phyloP scores from a whole-genome alignment of 2,329 filamentous ascomycete species.

The Microcyclospora tardicrescens region DNA sequence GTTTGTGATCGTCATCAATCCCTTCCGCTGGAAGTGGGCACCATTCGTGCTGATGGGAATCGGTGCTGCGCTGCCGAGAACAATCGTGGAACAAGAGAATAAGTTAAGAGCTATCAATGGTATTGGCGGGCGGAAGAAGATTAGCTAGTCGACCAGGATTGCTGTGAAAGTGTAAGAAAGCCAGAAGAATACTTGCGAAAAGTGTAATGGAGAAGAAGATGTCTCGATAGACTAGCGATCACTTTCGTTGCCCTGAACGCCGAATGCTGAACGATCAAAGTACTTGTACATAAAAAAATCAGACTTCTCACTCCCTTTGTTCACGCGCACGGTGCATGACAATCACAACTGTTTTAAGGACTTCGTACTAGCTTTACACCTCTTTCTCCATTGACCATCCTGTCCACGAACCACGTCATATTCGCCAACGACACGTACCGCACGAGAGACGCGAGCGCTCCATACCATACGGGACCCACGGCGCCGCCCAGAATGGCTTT shows the following conservation, averaged over 20 bases:
- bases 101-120: slow-evolving; percentile 38
- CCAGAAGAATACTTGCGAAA: too few species aligned
- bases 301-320: too few species aligned
- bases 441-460: neutral
- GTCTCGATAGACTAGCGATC: too few species aligned
- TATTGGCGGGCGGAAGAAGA: slow-evolving; percentile 21
- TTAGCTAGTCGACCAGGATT: too few species aligned
- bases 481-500: neutral
- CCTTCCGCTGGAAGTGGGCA: slow-evolving; percentile 85
- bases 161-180: too few species aligned
- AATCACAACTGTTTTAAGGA: too few species aligned
- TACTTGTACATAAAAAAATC: too few species aligned
- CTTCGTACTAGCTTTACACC: too few species aligned
- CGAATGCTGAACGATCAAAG: too few species aligned
- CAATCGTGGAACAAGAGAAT: slow-evolving; percentile 55
- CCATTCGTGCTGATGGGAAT: slow-evolving; percentile 70
- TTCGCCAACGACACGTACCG: neutral
- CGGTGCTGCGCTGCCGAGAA: slow-evolving; percentile 51
- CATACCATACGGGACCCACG: neutral
- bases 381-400: neutral
- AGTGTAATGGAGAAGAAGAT: too few species aligned
- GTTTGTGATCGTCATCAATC: slow-evolving; percentile 67
- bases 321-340: too few species aligned
- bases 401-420: neutral
- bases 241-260: too few species aligned